Evolutionary conservation across 371 early-diverging fungal species (phyloP), one percentile per base, ranked within the genome.

Genomic region (Syncephalastrum monosporum): DNA sequence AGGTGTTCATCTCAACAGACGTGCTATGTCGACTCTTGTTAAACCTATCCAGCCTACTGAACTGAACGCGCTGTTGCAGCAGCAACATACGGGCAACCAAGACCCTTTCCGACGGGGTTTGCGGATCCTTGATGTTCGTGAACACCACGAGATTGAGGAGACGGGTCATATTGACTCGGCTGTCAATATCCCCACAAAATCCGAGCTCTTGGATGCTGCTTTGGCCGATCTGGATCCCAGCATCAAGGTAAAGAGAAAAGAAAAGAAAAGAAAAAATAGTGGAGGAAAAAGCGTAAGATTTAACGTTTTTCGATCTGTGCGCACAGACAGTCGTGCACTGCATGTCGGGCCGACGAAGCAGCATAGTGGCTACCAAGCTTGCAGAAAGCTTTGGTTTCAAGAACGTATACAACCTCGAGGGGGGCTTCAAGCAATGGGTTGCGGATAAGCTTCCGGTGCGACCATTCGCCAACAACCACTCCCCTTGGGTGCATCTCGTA

Each of bases 401-500:
- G 25, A 49, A 68, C 53, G 63, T 63, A 13, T 72, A 63, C 45
- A 70, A 66, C 41, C 43, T 75, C 14, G 65, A 67, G 24, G 78
- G 73, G 5, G 75, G 78, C 5, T 50, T 72, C 12, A 62, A 52
- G 33, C 66, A 55, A 56, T 77, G 77, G 77, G 19, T 41, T 8
- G 68, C 64, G 3, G 62, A 64, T 29, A 56, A 63, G 0, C 64
- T 68, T 15, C 70, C 77, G n/a, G 50, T 69, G 15, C 60, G 69
- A 33, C 57, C 72, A 5, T 77, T 65, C 27, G 57, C 61, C 29
- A 72, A 74, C 15, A 75, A 78, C 21, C 78, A 78, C 53, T 74
- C 78, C 5, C 75, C 78, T 46, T 72, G 75, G 71, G 69, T 78
- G 2, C 75, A 75, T 51, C 67, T 73, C 13, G 41, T 78, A 13